Evolutionary conservation across 2,329 filamentous ascomycete species (phyloP).

Genomic region (Trichophyton rubrum): DNA sequence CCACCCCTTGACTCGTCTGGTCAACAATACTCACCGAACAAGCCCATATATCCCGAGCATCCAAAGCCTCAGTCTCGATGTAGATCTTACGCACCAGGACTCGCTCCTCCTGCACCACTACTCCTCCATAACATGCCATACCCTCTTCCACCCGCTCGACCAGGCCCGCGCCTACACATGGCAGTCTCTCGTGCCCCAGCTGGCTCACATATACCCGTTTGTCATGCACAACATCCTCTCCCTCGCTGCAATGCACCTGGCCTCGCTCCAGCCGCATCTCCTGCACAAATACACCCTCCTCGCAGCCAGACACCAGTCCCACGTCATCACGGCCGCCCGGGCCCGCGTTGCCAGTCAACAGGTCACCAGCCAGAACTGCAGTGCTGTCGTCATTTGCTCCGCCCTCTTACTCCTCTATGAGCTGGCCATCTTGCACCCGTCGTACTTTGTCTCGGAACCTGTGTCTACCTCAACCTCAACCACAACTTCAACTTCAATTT

Average conservation of each 20-base stretch:
- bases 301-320: constrained; percentile 18
- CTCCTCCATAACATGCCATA: constrained; percentile 22
- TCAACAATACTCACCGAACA: too few species aligned
- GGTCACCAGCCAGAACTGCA: constrained; percentile 18
- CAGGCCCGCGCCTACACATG: constrained; percentile 10
- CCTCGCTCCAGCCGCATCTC: constrained; percentile 11
- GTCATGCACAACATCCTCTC: constrained; percentile 18
- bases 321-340: constrained; percentile 6
- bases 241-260: constrained; percentile 17
- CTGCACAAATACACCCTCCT: constrained; percentile 16
- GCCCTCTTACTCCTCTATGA: constrained; percentile 20
- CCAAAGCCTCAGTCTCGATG: background rate
- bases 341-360: constrained; percentile 2
- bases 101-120: constrained; percentile 34
- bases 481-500: too few species aligned
- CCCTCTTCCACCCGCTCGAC: constrained; percentile 11
- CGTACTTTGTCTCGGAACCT: background rate
- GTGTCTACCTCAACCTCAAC: background rate
- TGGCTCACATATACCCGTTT: constrained; percentile 15
- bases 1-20: background rate
- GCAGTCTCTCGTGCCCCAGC: constrained; percentile 14
- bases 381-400: constrained; percentile 21
- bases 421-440: constrained; percentile 15
- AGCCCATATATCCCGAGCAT: too few species aligned
- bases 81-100: constrained; percentile 21